Percentiles rank a stretch among this genome's conserved stretches.
Evolutionary conservation across 2,329 filamentous ascomycete genomes (phyloP).

Genomic region (Aspergillus bombycis): DNA sequence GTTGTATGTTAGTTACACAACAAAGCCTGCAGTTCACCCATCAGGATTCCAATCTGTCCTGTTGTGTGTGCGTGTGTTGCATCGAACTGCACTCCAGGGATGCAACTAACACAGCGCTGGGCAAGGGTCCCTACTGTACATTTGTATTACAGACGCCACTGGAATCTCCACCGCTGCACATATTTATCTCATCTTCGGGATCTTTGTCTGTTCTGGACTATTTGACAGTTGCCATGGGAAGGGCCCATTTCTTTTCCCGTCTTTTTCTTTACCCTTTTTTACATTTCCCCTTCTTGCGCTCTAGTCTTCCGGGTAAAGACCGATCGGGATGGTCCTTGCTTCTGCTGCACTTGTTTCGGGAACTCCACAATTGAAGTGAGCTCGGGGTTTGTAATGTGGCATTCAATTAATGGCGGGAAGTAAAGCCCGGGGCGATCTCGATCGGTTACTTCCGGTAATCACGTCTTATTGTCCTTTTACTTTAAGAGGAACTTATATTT

Average conservation of each 20-base stretch:
- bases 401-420: not conserved
- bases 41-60: slow-evolving; percentile 7
- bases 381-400: not conserved
- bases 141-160: not conserved
- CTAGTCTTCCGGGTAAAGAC: not conserved
- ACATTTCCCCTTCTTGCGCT: not conserved
- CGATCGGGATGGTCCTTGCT: slow-evolving; percentile 4
- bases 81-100: not conserved
- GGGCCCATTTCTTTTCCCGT: not conserved
- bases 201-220: slow-evolving; percentile 9
- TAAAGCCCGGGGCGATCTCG: not conserved
- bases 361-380: not conserved
- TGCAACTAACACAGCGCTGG: not conserved
- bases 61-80: not conserved
- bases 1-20: slow-evolving; percentile 13
- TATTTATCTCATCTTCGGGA: not conserved
- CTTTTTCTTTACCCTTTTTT: not conserved
- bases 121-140: not conserved
- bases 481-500: not conserved
- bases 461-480: not conserved
- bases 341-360: not conserved
- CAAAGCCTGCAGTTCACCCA: slow-evolving; percentile 20
- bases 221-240: not conserved
- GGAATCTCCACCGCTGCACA: not conserved
- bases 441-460: not conserved